Evolutionary conservation across 108 stramenopile species (phyloP).

Genomic region (Nitzschia inconspicua): DNA sequence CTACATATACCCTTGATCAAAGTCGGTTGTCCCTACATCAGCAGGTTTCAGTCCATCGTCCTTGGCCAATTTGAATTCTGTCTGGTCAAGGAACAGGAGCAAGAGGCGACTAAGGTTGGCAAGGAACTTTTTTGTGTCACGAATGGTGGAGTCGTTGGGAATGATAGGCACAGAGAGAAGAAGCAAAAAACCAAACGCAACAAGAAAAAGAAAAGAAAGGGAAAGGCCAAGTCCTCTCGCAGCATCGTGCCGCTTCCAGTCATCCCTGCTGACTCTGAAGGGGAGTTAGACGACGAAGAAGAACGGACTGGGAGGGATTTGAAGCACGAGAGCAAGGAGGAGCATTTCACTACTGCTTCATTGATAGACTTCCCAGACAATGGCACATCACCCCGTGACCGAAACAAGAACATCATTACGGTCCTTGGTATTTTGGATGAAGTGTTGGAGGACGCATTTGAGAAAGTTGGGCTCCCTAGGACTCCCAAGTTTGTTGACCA

Average conservation of each 20-base stretch:
- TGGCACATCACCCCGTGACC: conserved; percentile 14
- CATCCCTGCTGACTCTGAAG: not conserved
- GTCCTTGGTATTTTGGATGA: conserved; percentile 49
- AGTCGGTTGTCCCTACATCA: too few relatives aligned
- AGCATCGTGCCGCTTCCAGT: not conserved
- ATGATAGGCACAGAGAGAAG: too few relatives aligned
- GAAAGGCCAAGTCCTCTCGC: not conserved
- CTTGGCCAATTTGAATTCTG: too few relatives aligned
- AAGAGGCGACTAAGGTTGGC: not conserved
- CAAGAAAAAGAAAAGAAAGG: conserved; percentile 31
- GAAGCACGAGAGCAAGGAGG: not conserved
- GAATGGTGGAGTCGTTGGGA: not conserved
- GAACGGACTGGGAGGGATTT: not conserved
- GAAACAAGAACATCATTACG: conserved; percentile 50
- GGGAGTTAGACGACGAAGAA: not conserved
- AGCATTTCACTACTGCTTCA: not conserved
- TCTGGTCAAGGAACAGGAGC: too few relatives aligned
- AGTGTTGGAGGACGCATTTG: conserved; percentile 42
- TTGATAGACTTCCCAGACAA: conserved; percentile 28
- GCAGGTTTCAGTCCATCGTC: too few relatives aligned
- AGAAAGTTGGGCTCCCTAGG: conserved; percentile 43
- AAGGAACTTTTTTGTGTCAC: conserved; percentile 8
- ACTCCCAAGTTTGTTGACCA: not conserved
- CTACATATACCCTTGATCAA: too few relatives aligned
- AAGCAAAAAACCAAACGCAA: conserved; percentile 38